These are phyloP conservation scores for Paracorniculantispora psalliotae DNA, from an alignment of 2,329 filamentous ascomycete genomes.

Conservation along the genomic window DNA sequence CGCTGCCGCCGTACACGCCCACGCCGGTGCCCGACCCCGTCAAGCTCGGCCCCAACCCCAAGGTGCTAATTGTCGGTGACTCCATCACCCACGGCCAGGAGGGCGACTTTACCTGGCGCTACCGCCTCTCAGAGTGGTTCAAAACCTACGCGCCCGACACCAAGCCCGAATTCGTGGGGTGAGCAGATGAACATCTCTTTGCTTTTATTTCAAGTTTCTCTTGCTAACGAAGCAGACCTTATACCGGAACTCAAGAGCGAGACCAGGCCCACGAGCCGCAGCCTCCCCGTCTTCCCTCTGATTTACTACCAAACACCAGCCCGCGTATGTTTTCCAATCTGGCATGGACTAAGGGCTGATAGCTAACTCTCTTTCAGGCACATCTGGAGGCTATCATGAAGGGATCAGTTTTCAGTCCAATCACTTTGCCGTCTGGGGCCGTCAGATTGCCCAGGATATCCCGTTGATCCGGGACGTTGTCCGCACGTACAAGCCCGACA, in stretches of 20 bases:
- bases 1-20: not conserved
- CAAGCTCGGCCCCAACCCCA: not conserved
- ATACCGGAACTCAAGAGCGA: slow-evolving; percentile 27
- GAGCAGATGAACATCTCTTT: too few species aligned
- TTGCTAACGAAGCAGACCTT: slow-evolving; percentile 29
- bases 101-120: slow-evolving; percentile 39
- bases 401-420: not conserved
- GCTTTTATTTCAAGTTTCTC: too few species aligned
- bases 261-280: slow-evolving; percentile 3
- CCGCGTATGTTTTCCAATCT: not conserved
- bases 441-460: slow-evolving; percentile 27
- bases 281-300: slow-evolving; percentile 16
- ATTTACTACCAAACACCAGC: slow-evolving; percentile 10
- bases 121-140: slow-evolving; percentile 37
- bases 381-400: slow-evolving; percentile 1
- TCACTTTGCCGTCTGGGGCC: slow-evolving; percentile 32
- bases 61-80: slow-evolving; percentile 33
- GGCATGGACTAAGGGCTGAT: too few species aligned
- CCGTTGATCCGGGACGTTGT: slow-evolving; percentile 25
- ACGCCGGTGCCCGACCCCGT: not conserved
- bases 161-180: not conserved
- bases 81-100: slow-evolving; percentile 35
- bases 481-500: slow-evolving; percentile 25
- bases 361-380: not conserved
- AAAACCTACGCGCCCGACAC: slow-evolving; percentile 14